Conservation (phyloP, 23 red algal species). For the Agarophyton chilense region DNA sequence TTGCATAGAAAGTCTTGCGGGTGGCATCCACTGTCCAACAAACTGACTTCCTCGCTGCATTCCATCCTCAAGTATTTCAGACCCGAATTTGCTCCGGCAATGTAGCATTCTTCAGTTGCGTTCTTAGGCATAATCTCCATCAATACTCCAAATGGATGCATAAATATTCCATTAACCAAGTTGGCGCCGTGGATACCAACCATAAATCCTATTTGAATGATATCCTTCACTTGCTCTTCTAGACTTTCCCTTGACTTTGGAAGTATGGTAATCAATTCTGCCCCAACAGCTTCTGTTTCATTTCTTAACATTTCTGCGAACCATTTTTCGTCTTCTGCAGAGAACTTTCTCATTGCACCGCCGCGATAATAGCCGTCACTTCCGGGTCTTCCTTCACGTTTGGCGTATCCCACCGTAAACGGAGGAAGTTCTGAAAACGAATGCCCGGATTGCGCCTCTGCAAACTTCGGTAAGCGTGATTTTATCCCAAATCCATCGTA, state of each 20-base stretch:
- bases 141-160: slow-evolving; percentile 58
- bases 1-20: slow-evolving; percentile 15
- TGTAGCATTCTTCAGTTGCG: slow-evolving; percentile 15
- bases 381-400: not conserved
- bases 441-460: not conserved
- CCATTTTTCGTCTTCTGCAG: slow-evolving; percentile 39
- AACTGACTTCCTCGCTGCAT: not conserved
- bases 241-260: not conserved
- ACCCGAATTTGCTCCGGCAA: slow-evolving; percentile 58
- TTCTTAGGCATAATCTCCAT: slow-evolving; percentile 66
- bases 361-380: not conserved
- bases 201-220: slow-evolving; percentile 45
- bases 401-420: not conserved
- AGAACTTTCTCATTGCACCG: slow-evolving; percentile 44
- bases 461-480: not conserved
- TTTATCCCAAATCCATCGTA: slow-evolving; percentile 24
- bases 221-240: slow-evolving; percentile 28
- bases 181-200: slow-evolving; percentile 83
- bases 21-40: slow-evolving; percentile 45
- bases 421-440: slow-evolving; percentile 14
- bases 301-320: slow-evolving; percentile 45
- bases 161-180: slow-evolving; percentile 70
- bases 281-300: slow-evolving; percentile 2
- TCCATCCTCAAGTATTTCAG: slow-evolving; percentile 50
- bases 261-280: slow-evolving; percentile 15